Conservation (phyloP, 2,329 filamentous ascomycete species). For the Xylaria sp. region DNA sequence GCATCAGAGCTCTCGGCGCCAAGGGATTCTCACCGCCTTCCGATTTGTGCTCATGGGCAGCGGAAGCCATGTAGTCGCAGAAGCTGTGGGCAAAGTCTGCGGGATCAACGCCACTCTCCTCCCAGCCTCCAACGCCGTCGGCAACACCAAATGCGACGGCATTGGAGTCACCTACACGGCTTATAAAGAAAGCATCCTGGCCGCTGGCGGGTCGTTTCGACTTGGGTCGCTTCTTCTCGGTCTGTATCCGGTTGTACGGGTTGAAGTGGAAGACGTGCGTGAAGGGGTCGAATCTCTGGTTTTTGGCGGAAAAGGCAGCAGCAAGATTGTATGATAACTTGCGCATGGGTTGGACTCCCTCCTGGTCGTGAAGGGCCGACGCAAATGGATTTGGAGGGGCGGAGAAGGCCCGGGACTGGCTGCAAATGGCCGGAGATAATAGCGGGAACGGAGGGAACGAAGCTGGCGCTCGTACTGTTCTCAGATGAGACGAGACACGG, state of each 20-base stretch:
- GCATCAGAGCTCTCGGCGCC: conserved; percentile 66
- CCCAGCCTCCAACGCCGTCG: conserved; percentile 94
- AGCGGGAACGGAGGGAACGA: not conserved
- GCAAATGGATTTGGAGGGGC: conserved; percentile 16
- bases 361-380: conserved; percentile 16
- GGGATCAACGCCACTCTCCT: conserved; percentile 85
- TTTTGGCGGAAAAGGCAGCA: conserved; percentile 70
- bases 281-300: conserved; percentile 60
- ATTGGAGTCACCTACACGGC: conserved; percentile 65
- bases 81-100: conserved; percentile 92
- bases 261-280: conserved; percentile 69
- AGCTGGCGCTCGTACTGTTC: conserved; percentile 8
- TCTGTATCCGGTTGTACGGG: conserved; percentile 54
- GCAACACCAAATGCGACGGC: conserved; percentile 81
- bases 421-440: not conserved
- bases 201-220: conserved; percentile 69
- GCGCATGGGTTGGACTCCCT: conserved; percentile 19
- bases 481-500: conserved; percentile 18
- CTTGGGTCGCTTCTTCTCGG: conserved; percentile 47
- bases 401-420: conserved; percentile 24
- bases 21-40: conserved; percentile 35
- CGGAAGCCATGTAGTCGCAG: conserved; percentile 85
- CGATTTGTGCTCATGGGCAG: conserved; percentile 54
- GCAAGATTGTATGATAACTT: conserved; percentile 64
- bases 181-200: conserved; percentile 94